Evolutionary conservation across 2,329 filamentous ascomycete species (phyloP), one percentile per base, ranked within the genome.

Genomic region (Epichloe hybrida): DNA sequence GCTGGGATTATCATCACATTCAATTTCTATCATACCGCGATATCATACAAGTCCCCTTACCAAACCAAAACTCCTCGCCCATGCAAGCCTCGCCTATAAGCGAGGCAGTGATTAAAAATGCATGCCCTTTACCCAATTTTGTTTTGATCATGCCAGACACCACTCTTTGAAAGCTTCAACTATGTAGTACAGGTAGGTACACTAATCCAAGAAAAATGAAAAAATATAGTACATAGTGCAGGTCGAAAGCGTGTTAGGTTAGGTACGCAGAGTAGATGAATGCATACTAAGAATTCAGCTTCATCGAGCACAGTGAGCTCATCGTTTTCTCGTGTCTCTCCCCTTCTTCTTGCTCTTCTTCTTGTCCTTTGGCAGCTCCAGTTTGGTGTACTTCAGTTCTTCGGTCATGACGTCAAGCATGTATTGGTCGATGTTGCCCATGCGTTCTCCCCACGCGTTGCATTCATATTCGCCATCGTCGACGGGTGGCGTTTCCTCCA

Each of bases 381-480:
- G 65, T 48, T 77, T 72, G 23, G 78, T 79, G 46, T 76, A 72
- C 58, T 77, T 75, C 21, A 84, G 69, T 61, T 75, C 72, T 55
- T 69, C 81, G 44, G 76, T 74, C 81, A 90, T 87, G 50, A 79
- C 77, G 37, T 71, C 69, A 48, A 93, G 69, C 75, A 93, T 83
- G 62, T 85, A 88, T 48, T 88, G 81, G 62, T 91, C 87, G 51
- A 89, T 79, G 40, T 78, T 81, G 48, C 70, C 69, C 52, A 84
- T 74, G 50, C 63, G 71, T 39, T 70, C 72, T 5, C 78, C 80
- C 70, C 73, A 81, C 1, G 80, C 80, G 54, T 81, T 83, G 34
- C 69, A 62, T 56, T 84, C 80, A 0, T 71, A 59, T 45, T 73
- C 64, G 7, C 67, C 62, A 7, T 63, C 66, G 3, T 57, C 57